A percentile compares a stretch with the other conserved stretches of the same genome.
Conservation (phyloP, 441 rosid genomes). For the Hura crepitans region DNA sequence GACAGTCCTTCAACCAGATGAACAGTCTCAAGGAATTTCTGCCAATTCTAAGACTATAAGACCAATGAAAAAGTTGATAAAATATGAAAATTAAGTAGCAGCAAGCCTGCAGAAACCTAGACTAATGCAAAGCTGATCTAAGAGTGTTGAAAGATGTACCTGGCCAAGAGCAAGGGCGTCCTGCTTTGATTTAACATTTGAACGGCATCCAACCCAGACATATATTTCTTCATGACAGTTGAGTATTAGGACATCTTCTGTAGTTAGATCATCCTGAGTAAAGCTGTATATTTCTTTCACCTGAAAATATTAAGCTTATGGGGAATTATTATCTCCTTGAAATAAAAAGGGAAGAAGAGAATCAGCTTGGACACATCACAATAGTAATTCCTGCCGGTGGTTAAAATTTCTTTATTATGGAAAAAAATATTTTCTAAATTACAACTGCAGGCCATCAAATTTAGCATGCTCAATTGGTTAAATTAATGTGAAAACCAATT, state of each 20-base stretch:
- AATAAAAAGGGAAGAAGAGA: not conserved
- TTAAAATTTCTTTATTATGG: not conserved
- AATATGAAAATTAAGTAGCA: conserved; percentile 2
- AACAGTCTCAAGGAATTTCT: conserved; percentile 78
- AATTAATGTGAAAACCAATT: conserved; percentile 3
- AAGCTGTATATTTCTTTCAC: conserved; percentile 82
- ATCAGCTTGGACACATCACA: not conserved
- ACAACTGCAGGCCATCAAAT: not conserved
- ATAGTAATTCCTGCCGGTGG: not conserved
- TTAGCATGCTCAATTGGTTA: not conserved
- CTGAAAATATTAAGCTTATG: conserved; percentile 36
- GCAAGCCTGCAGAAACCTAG: conserved; percentile 4
- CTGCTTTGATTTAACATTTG: conserved; percentile 51
- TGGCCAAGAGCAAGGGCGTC: conserved; percentile 59
- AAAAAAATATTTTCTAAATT: not conserved
- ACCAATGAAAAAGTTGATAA: not conserved
- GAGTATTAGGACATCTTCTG: conserved; percentile 75
- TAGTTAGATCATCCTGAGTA: conserved; percentile 84
- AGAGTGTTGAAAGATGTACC: conserved; percentile 38
- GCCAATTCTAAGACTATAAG: conserved; percentile 27
- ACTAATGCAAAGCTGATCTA: not conserved
- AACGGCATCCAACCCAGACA: conserved; percentile 80
- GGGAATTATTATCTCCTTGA: not conserved
- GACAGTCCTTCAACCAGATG: conserved; percentile 52
- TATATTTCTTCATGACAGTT: conserved; percentile 68